Evolutionary conservation across 352 stramenopile species (phyloP).

Genomic region (Albugo candida): DNA sequence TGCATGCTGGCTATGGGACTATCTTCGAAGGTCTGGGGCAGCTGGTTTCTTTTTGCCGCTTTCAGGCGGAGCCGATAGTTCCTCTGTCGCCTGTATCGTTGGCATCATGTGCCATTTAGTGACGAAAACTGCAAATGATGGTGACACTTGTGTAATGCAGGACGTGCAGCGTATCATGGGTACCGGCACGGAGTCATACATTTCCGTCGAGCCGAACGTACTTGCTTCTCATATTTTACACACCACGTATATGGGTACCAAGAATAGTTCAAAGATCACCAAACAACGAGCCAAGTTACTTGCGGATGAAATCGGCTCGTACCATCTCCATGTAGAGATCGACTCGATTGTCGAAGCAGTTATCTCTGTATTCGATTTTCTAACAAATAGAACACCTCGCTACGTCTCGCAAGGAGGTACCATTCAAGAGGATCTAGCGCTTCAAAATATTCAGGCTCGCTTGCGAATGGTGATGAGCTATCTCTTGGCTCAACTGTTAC

Average conservation of each 20-base stretch:
- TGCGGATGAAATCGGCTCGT: constrained; percentile 84
- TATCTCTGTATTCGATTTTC: constrained; percentile 45
- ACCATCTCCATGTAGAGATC: constrained; percentile 92
- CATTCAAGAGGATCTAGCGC: constrained; percentile 87
- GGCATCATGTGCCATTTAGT: constrained; percentile 96
- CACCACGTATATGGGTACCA: constrained; percentile 96
- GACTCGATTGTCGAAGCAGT: constrained; percentile 87
- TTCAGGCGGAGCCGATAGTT: constrained; percentile 92
- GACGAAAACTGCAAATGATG: constrained; percentile 58
- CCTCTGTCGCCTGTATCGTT: constrained; percentile 91
- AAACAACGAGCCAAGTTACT: constrained; percentile 77
- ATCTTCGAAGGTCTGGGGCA: constrained; percentile 79
- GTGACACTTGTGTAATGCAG: constrained; percentile 55
- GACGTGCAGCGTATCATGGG: constrained; percentile 75
- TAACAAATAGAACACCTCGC: constrained; percentile 80
- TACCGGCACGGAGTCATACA: constrained; percentile 28
- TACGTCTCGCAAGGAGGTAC: constrained; percentile 82
- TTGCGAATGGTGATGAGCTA: constrained; percentile 98
- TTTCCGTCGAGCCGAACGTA: constrained; percentile 56
- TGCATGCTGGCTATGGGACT: constrained; percentile 99
- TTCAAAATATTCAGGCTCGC: constrained; percentile 98
- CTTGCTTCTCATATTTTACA: constrained; percentile 88
- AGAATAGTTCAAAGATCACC: constrained; percentile 86
- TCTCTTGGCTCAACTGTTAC: constrained; percentile 93
- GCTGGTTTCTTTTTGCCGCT: constrained; percentile 92